These are phyloP conservation scores for Penicillium sp. DNA, from an alignment of 2,329 filamentous ascomycete species.

Conservation along the genomic window DNA sequence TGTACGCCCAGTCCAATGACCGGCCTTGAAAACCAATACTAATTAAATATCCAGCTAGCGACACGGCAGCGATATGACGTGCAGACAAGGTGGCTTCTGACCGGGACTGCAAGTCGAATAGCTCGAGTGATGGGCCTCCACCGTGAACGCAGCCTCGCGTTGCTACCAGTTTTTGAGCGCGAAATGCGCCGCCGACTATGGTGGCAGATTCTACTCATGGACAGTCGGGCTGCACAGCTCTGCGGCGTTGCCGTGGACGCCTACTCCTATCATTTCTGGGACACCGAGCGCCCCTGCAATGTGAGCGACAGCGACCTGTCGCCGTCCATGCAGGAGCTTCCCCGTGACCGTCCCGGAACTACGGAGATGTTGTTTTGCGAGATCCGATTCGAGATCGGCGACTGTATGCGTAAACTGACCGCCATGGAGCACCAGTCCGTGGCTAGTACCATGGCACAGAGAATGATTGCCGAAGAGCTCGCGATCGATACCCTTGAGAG, in stretches of 20 bases:
- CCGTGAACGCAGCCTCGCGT: conserved; percentile 56
- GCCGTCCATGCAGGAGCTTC: conserved; percentile 37
- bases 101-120: conserved; percentile 65
- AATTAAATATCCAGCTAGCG: neutral
- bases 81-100: neutral
- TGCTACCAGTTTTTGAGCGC: conserved; percentile 56
- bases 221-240: conserved; percentile 69
- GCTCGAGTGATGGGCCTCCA: conserved; percentile 71
- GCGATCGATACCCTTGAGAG: neutral
- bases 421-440: conserved; percentile 2
- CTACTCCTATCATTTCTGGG: conserved; percentile 46
- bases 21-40: neutral
- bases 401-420: conserved; percentile 36
- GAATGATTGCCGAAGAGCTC: neutral
- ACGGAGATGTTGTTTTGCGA: conserved; percentile 49
- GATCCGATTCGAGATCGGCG: conserved; percentile 44
- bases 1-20: neutral
- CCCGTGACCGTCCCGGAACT: conserved; percentile 24
- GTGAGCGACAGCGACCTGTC: conserved; percentile 45
- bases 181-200: conserved; percentile 72
- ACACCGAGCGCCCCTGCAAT: conserved; percentile 45
- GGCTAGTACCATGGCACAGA: neutral
- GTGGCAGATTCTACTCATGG: conserved; percentile 71
- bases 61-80: neutral
- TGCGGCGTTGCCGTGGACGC: conserved; percentile 49